Percentiles rank a stretch among this genome's conserved stretches.
These are phyloP conservation scores for Apium graveolens DNA, from an alignment of 129 eudicot species.

Conservation along the genomic window DNA sequence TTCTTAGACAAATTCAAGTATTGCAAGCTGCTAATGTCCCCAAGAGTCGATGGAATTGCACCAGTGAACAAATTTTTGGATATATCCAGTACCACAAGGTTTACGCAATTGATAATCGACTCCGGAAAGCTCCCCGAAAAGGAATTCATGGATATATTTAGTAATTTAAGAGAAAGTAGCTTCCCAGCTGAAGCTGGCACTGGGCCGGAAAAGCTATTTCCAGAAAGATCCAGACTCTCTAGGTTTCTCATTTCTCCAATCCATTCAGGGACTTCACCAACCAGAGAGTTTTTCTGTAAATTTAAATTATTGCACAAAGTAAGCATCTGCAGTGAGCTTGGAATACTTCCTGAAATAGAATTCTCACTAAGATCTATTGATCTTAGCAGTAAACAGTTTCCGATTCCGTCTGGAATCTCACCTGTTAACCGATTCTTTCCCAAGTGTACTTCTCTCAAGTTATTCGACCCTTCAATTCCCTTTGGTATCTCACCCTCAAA, in stretches of 20 bases:
- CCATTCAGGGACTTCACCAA: constrained; percentile 9
- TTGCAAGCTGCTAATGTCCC: constrained; percentile 5
- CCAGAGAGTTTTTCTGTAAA: neutral
- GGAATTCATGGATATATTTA: constrained; percentile 9
- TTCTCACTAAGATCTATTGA: constrained; percentile 8
- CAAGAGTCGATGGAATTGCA: constrained; percentile 6
- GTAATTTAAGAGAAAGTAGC: neutral
- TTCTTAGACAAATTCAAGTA: constrained; percentile 11
- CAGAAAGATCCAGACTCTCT: constrained; percentile 16
- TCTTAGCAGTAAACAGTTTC: constrained; percentile 7
- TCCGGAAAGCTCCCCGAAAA: constrained; percentile 11
- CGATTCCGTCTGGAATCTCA: constrained; percentile 4
- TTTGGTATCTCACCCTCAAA: constrained; percentile 9
- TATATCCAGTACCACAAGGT: constrained; percentile 7
- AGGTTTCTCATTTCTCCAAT: constrained; percentile 13
- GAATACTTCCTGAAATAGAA: constrained; percentile 6
- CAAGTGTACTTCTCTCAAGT: constrained; percentile 10
- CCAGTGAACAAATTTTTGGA: constrained; percentile 1
- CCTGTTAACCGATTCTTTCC: constrained; percentile 11
- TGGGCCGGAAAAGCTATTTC: neutral
- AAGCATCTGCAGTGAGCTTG: constrained; percentile 12
- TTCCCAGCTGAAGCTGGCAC: constrained; percentile 4
- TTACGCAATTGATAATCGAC: constrained; percentile 6
- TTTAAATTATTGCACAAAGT: constrained; percentile 1
- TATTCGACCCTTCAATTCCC: constrained; percentile 7